Base-by-base conservation (phyloP, 2,329 filamentous ascomycete genomes). In the Penicillium expansum region DNA sequence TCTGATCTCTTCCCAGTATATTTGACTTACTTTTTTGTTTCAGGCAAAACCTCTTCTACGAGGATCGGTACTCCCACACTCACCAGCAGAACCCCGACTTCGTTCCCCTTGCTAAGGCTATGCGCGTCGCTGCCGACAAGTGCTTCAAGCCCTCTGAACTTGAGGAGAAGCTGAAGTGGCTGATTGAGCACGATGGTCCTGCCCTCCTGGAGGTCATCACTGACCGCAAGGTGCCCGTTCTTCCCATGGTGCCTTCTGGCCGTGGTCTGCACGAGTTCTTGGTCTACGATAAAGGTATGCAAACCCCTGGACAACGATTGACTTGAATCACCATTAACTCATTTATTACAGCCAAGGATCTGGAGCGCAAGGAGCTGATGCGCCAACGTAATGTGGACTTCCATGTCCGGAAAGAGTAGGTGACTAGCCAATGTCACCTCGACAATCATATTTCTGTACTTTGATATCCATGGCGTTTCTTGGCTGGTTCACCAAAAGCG, bases 81-180 rank as follows among this genome's bases (percentile, higher is more conserved):
- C 93, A 97, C 75, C 92, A 96, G 79, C 83, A 85, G 72, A 97
- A 97, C 76, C 92, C 93, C n/a, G 87, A 97, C 74, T 97, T 97
- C 73, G 90, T 93, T 77, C 96, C 94, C 80, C 82, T 97, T 45
- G 86, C 91, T 33, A 90, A 97, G 63, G 88, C 93, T 22, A 97
- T 97, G 93, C 86, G 88, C 60, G 83, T 97, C 14, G 87, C 92
- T 74, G 86, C 87, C 56, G 82, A 89, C 54, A 83, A 88, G 59
- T 86, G 89, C 59, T 77, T 82, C 53, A 90, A 90, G 74, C 87
- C 91, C 0, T 86, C 86, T 4, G 92, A 96, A 58, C 83, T 95
- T 6, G 83, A 87, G 56, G 88, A 88, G 45, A 86, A 85, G 68
- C 81, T 99, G 62, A 86, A 89, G 77, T 97, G 94, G 91, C 83